Percentiles rank a stretch among this genome's conserved stretches.
phyloP scores from a whole-genome alignment of 139 green algal genomes.

The Edaphochlamys debaryana region DNA sequence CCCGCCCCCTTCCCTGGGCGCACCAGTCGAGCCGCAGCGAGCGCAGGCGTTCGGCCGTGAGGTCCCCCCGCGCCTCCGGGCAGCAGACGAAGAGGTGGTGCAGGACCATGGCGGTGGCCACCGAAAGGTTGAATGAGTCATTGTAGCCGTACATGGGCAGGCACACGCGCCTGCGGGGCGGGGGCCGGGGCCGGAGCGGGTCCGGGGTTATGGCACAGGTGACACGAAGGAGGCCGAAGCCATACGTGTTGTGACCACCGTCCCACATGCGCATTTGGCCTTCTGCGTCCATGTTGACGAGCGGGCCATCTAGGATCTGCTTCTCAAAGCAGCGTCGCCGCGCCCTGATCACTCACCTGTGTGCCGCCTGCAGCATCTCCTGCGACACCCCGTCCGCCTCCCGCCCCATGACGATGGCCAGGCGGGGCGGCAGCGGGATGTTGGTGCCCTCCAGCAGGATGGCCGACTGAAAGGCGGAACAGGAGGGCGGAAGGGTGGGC shows the following conservation, averaged over 20 bases:
- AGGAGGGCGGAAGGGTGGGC: too few relatives aligned
- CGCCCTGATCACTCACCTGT: constrained; percentile 39
- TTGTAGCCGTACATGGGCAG: constrained; percentile 66
- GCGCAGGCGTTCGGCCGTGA: constrained; percentile 21
- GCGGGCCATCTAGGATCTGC: too few relatives aligned
- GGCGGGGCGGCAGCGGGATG: constrained; percentile 27
- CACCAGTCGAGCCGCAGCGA: constrained; percentile 29
- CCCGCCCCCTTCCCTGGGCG: too few relatives aligned
- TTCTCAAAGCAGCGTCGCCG: too few relatives aligned
- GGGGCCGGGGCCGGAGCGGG: too few relatives aligned
- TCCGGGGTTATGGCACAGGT: too few relatives aligned
- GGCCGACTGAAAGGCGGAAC: constrained; percentile 19
- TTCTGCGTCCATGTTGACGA: too few relatives aligned
- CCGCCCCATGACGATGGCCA: constrained; percentile 61
- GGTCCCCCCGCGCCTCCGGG: constrained; percentile 39
- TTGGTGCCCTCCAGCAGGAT: neutral
- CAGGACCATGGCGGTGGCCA: constrained; percentile 56
- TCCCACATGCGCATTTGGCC: too few relatives aligned
- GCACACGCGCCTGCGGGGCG: constrained; percentile 50
- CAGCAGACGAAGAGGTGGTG: constrained; percentile 44
- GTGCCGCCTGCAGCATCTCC: constrained; percentile 56
- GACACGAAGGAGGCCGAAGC: too few relatives aligned
- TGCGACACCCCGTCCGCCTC: constrained; percentile 57
- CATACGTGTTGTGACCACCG: too few relatives aligned
- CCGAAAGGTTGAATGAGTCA: constrained; percentile 53